Evolutionary conservation across 179 eudicot species (phyloP), one percentile per base, ranked within the genome.

Genomic region (Vitellaria paradoxa): DNA sequence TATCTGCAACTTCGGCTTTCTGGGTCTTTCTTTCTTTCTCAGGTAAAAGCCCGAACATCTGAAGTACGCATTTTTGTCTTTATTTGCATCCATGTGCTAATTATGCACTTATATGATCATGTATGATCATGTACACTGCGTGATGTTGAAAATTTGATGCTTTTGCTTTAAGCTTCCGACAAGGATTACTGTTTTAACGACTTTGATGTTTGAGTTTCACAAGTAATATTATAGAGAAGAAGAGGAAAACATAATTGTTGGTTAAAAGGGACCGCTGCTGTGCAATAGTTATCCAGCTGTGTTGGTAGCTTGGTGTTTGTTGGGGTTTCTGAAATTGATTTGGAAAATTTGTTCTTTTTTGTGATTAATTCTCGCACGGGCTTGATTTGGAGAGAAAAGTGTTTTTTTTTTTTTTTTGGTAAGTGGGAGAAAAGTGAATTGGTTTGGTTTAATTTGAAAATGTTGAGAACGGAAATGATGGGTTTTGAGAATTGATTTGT

Each of bases 101-200:
- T 10, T 55, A 17, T 23, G 3, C 9, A 4, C 23, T 4, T 61
- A 23, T 24, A 30, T 15, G 23, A 3, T 9, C n/a, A n/a, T n/a
- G n/a, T n/a, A n/a, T n/a, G n/a, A n/a, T n/a, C 10, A 1, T 65
- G 42, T 63, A 63, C 63, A 24, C 11, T 24, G 40, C 12, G 45
- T 65, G 4, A 30, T 26, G 8, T 65, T 65, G 65, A 65, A 21
- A 49, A 50, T 46, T 61, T 62, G 74, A 79, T 79, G 80, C 74
- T 82, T 77, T 79, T 78, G 85, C 80, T 76, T 82, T 59, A 79
- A 79, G 82, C 57, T 66, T 76, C 42, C 57, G 67, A 37, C 14
- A 55, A 46, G n/a, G 52, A 13, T 62, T 73, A 42, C 64, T 78
- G 59, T n/a, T 82, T 57, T 70, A 76, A 76, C 80, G 75, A 76